phyloP scores from a whole-genome alignment of 139 green algal genomes.

The Picochlorum sp. region DNA sequence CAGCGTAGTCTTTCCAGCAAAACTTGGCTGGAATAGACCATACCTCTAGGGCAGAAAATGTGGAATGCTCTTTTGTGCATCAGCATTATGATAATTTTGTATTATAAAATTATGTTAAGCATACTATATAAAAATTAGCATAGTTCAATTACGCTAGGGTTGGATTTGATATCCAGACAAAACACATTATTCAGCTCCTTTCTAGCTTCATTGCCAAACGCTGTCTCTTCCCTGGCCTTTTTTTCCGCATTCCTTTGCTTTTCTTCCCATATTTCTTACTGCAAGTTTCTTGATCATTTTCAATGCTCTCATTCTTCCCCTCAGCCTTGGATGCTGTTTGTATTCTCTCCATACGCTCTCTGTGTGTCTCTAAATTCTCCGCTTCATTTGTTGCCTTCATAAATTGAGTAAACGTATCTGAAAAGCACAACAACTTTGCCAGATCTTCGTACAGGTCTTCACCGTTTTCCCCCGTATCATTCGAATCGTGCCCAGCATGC shows the following conservation, averaged over 20 bases:
- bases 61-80: no score
- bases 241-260: not conserved
- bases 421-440: no score
- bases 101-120: no score
- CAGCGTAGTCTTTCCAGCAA: no score
- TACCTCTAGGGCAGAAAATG: no score
- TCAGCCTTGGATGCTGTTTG: not conserved
- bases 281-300: not conserved
- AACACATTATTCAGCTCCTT: not conserved
- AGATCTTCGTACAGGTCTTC: not conserved
- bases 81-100: no score
- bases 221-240: conserved; percentile 2
- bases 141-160: no score
- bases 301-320: not conserved
- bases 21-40: no score
- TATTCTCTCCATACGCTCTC: not conserved
- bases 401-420: no score
- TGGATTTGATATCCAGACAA: no score
- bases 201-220: not conserved
- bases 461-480: not conserved
- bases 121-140: no score
- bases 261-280: no score
- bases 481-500: not conserved
- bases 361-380: not conserved
- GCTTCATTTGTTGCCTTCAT: not conserved